Evolutionary conservation across 148 eudicot species (phyloP).

Genomic region (Silene uniflora): DNA sequence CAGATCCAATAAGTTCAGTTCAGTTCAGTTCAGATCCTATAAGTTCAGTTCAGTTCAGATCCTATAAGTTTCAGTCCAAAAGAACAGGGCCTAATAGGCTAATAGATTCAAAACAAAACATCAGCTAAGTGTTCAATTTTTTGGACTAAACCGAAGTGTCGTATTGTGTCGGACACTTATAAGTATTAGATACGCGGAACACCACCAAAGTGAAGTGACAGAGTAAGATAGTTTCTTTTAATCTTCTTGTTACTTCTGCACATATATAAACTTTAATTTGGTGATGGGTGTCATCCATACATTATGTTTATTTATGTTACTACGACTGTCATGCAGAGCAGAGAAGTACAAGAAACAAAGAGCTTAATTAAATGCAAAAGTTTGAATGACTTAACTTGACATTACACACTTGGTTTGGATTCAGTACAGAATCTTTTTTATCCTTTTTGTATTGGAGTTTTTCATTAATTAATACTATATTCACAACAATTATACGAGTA

Average conservation of each 20-base stretch:
- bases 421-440: constrained; percentile 16
- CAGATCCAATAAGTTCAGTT: too few relatives aligned
- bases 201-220: too few relatives aligned
- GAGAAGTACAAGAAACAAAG: constrained; percentile 13
- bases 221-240: too few relatives aligned
- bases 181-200: too few relatives aligned
- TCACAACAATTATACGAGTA: background rate
- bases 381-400: constrained; percentile 17
- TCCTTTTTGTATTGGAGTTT: constrained; percentile 12
- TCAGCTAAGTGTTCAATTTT: too few relatives aligned
- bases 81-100: too few relatives aligned
- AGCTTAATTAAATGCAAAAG: constrained; percentile 16
- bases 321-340: background rate
- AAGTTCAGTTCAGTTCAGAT: too few relatives aligned
- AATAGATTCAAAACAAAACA: too few relatives aligned
- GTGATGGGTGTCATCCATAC: background rate
- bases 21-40: too few relatives aligned
- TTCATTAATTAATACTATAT: background rate
- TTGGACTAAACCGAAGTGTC: too few relatives aligned
- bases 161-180: too few relatives aligned
- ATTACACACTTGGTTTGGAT: constrained; percentile 7
- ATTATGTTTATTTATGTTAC: background rate
- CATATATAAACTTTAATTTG: background rate
- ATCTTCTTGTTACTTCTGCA: background rate
- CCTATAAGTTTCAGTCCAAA: too few relatives aligned